Evolutionary conservation across 2,329 filamentous ascomycete genomes (phyloP).

Genomic region (Penicillium carneum): DNA sequence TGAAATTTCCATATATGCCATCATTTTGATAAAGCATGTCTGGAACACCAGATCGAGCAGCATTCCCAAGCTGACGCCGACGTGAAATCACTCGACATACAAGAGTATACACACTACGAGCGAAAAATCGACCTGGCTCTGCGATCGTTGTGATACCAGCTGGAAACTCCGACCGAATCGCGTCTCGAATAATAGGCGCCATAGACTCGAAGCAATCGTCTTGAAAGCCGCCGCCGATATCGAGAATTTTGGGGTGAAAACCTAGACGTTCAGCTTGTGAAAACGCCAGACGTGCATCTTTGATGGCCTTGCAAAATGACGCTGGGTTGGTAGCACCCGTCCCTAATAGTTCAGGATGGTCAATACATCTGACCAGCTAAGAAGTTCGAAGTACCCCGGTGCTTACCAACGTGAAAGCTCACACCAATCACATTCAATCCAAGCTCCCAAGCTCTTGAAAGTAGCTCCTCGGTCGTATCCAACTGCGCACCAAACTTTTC

Average conservation of each 20-base stretch:
- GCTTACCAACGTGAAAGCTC: slow-evolving; percentile 42
- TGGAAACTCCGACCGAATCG: slow-evolving; percentile 23
- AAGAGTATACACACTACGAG: slow-evolving; percentile 35
- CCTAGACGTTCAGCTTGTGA: slow-evolving; percentile 25
- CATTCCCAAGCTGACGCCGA: slow-evolving; percentile 22
- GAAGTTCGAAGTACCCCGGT: neutral
- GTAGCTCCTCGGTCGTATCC: slow-evolving; percentile 27
- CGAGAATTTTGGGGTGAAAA: slow-evolving; percentile 32
- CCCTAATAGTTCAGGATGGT: slow-evolving; percentile 2
- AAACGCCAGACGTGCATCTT: slow-evolving; percentile 30
- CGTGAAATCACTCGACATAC: slow-evolving; percentile 34
- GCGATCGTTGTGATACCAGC: slow-evolving; percentile 29
- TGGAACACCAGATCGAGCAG: slow-evolving; percentile 10
- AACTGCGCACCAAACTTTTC: slow-evolving; percentile 36
- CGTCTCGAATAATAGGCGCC: slow-evolving; percentile 20
- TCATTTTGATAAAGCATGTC: slow-evolving; percentile 44
- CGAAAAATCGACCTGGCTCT: slow-evolving; percentile 39
- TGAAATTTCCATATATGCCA: slow-evolving; percentile 41
- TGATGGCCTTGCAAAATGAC: slow-evolving; percentile 31
- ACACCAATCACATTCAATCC: slow-evolving; percentile 37
- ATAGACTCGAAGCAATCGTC: slow-evolving; percentile 34
- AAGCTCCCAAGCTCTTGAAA: slow-evolving; percentile 34
- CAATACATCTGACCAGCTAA: neutral
- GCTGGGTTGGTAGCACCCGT: slow-evolving; percentile 30
- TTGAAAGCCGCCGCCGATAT: slow-evolving; percentile 41